Evolutionary conservation across 2,329 filamentous ascomycete species (phyloP), one percentile per base, ranked within the genome.

Genomic region (Simplicillium aogashimaense): DNA sequence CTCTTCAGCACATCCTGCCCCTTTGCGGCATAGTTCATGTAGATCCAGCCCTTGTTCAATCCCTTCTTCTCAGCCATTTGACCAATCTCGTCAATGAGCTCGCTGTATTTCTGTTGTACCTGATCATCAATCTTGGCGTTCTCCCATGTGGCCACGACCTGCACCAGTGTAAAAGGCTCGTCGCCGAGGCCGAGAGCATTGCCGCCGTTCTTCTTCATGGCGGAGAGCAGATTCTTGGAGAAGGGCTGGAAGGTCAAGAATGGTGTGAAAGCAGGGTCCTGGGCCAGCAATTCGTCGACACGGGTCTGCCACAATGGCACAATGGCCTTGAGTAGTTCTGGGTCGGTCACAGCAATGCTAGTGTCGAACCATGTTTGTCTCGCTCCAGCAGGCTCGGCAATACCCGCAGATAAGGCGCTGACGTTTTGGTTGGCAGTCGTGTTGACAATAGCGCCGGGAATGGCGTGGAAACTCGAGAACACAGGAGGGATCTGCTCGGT

Each of bases 111-210:
- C 16, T 36, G 41, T 25, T 56, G 43, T 2, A 67, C 50, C 2
- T 44, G 18, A 13, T 51, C 48, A 28, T 68, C 63, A 7, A 58
- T 42, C 7, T 33, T 43, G 2, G 47, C 41, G 25, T 50, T 43
- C 1, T 37, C 28, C 56, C 60, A 60, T 3, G 33, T 38, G 5
- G 42, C 30, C 6, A 45, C 35, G 8, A 59, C n/a, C 41, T 60
- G 53, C n/a, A 63, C 48, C 39, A 61, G 50, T 29, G 53, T 48
- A 29, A 58, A 15, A 2, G 60, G 53, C 6, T 61, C 55, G 9
- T 60, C 58, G 13, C 55, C 49, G 3, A 69, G 46, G 0, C 64
- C 65, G 6, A 69, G 46, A 1, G 64, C 52, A 38, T 69, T 70
- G 11, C 64, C 62, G 4, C 63, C 64, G 13, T 58, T 60, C 31